phyloP scores from a whole-genome alignment of 257 asterid genomes.

The Solanum pimpinellifolium region DNA sequence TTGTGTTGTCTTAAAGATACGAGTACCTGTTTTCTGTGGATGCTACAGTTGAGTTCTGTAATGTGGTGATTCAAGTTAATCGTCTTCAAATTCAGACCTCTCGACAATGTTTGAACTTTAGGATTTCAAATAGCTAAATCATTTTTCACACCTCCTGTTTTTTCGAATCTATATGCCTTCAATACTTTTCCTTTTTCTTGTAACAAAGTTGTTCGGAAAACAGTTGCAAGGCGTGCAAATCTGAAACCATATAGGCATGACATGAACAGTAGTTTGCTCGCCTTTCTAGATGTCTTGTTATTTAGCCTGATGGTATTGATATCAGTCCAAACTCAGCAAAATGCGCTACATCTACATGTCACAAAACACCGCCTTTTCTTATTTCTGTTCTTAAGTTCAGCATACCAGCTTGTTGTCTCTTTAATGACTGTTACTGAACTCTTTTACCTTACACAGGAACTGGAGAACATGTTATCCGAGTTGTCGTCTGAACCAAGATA shows the following conservation, averaged over 20 bases:
- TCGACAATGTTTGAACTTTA: neutral
- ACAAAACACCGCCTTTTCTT: neutral
- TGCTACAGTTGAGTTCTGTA: neutral
- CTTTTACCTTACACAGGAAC: constrained; percentile 35
- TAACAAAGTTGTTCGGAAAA: neutral
- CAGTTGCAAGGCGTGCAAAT: neutral
- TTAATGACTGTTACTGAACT: neutral
- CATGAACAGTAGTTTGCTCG: neutral
- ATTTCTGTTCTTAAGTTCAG: neutral
- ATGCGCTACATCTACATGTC: neutral
- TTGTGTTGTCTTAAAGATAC: neutral
- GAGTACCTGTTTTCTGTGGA: neutral
- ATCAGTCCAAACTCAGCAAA: neutral
- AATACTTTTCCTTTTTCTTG: neutral
- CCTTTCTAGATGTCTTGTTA: neutral
- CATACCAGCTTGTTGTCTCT: neutral
- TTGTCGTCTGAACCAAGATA: constrained; percentile 39
- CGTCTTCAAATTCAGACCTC: neutral
- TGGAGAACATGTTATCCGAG: constrained; percentile 21
- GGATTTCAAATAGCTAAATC: neutral
- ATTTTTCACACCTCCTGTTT: neutral
- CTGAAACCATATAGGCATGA: neutral
- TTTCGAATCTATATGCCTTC: neutral
- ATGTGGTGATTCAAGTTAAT: neutral
- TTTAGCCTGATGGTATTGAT: neutral